Base-by-base conservation (phyloP, 257 asterid species). In the Gardenia jasminoides region DNA sequence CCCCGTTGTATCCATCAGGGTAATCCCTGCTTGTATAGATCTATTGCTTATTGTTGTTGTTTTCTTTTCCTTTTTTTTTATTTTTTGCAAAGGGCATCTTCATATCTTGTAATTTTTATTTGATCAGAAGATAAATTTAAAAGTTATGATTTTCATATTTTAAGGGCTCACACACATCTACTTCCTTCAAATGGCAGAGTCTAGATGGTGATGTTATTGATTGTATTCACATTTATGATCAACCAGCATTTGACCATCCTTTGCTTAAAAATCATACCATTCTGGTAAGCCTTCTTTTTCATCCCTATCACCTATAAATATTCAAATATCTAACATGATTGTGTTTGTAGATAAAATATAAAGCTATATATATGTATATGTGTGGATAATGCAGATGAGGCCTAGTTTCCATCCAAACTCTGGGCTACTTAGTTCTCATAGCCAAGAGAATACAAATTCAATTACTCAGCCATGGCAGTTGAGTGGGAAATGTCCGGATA, bases 381-480 rank as follows among this genome's bases (percentile, higher is more conserved):
- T 48, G 3, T 48, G 78, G 47, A 70, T 80, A 44, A 39, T 77
- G 77, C 41, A 88, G 96, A 86, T 87, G 92, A 88, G 83, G 82
- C 97, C 98, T 48, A 89, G 89, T 78, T 87, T 83, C 68, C 86
- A 89, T 56, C 98, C 97, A 47, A 90, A 88, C 74, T 87, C 88
- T 24, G 68, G 85, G 39, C 33, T 62, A 10, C 85, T 85, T 24
- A 67, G 66, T 3, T 6, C 67, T 28, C 83, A 82, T 64, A 80
- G 77, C 39, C 74, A 72, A 41, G 72, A 30, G 1, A 86, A 82
- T 44, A 65, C 98, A 48, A 80, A 84, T 80, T 67, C 83, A 62
- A 84, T 84, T 70, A 58, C 84, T 77, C 98, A 92, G 80, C 36
- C 84, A 70, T 91, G 98, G 96, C 94, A 88, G 58, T 69, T 17